These are phyloP conservation scores for Coniochaeta hoffmannii DNA, from an alignment of 2,329 filamentous ascomycete species.

Conservation along the genomic window DNA sequence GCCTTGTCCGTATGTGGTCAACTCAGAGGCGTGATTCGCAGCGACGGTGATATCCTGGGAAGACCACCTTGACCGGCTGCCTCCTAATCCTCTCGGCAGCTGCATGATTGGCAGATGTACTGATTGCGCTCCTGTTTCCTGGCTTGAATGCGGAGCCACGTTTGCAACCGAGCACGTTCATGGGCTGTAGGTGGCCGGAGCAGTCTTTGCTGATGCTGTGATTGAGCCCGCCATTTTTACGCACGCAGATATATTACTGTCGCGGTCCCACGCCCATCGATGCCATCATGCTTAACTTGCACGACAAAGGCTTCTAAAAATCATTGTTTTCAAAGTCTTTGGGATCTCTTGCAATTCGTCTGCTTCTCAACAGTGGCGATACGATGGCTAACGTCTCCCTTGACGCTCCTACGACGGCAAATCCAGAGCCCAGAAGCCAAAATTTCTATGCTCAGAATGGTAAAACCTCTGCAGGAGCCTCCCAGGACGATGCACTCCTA, in stretches of 20 bases:
- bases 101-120: conserved; percentile 9
- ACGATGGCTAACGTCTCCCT: conserved; percentile 1
- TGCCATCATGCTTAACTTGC: conserved; percentile 7
- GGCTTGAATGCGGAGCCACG: neutral
- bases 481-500: neutral
- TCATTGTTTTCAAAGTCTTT: conserved; percentile 5
- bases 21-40: conserved; percentile 4
- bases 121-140: conserved; percentile 2
- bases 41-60: conserved; percentile 5
- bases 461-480: neutral
- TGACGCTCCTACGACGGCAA: neutral
- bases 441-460: neutral
- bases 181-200: neutral
- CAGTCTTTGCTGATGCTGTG: conserved; percentile 7
- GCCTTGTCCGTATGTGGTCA: conserved; percentile 4
- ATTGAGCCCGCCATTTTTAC: conserved; percentile 8
- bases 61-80: conserved; percentile 5
- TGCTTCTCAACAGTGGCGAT: neutral
- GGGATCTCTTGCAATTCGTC: conserved; percentile 4
- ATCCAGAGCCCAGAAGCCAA: neutral
- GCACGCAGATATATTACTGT: conserved; percentile 9
- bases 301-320: conserved; percentile 8
- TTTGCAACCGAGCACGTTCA: conserved; percentile 6
- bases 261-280: conserved; percentile 5
- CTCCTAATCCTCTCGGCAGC: conserved; percentile 6